Conservation (phyloP, 148 eudicot genomes). For the Limonium bicolor region DNA sequence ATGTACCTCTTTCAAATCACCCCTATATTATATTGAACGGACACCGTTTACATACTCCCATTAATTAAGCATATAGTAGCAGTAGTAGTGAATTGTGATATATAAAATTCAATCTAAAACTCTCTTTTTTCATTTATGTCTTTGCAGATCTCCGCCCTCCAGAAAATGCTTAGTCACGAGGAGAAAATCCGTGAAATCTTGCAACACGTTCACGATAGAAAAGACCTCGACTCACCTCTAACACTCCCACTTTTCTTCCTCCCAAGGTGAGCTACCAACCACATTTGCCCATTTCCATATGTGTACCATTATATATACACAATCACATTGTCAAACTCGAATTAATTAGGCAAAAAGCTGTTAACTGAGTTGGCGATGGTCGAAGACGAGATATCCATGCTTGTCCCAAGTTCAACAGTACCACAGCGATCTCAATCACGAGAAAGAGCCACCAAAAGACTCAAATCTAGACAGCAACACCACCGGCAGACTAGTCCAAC, state of each 20-base stretch:
- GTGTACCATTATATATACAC: neutral
- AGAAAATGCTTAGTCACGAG: conserved; percentile 50
- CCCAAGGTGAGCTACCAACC: conserved; percentile 29
- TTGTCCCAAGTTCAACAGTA: conserved; percentile 57
- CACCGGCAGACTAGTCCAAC: neutral
- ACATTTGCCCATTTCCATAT: neutral
- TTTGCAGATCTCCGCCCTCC: conserved; percentile 45
- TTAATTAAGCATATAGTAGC: neutral
- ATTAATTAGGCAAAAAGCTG: conserved; percentile 64
- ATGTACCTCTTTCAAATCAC: neutral
- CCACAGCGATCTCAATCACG: conserved; percentile 25
- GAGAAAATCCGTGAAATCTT: conserved; percentile 48
- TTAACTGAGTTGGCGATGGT: conserved; percentile 54
- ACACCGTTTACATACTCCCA: no score
- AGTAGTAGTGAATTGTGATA: neutral
- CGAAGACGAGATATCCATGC: conserved; percentile 55
- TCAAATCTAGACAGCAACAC: conserved; percentile 8
- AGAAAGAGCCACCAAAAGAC: conserved; percentile 31
- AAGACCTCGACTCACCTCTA: conserved; percentile 16
- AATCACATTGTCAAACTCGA: no score
- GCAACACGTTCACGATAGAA: conserved; percentile 28
- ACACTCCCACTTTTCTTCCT: conserved; percentile 38
- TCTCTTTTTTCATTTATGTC: neutral
- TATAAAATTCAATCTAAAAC: no score
- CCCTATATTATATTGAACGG: no score